phyloP scores from a whole-genome alignment of 352 stramenopile species.

The Globisporangium mamillatum region DNA sequence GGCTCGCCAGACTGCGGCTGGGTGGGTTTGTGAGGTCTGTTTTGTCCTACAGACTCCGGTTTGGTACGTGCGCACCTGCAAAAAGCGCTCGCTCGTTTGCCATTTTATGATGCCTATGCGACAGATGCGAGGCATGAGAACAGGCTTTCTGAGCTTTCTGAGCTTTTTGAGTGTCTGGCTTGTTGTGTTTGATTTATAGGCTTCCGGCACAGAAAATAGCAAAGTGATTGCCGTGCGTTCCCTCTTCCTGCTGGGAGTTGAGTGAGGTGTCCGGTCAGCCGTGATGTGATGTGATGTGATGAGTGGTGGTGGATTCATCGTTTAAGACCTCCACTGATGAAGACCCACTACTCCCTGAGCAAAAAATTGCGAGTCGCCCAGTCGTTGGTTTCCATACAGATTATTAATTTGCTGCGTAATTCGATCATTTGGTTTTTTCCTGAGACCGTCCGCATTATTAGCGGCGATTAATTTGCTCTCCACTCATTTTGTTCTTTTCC shows the following conservation, averaged over 20 bases:
- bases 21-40: background rate
- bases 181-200: no score
- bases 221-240: background rate
- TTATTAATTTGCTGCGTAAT: background rate
- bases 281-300: background rate
- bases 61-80: no score
- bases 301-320: background rate
- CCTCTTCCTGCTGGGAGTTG: background rate
- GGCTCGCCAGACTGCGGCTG: background rate
- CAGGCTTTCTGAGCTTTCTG: no score
- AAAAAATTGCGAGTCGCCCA: background rate
- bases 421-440: background rate
- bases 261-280: background rate
- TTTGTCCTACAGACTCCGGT: background rate
- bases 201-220: background rate
- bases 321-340: background rate
- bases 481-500: background rate
- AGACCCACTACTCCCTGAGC: background rate
- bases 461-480: background rate
- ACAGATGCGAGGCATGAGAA: background rate
- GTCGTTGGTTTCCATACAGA: background rate
- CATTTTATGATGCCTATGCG: background rate
- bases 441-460: slow-evolving; percentile 5
- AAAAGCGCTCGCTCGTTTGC: no score
- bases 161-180: no score